A percentile compares a stretch with the other conserved stretches of the same genome.
Evolutionary conservation across 2,329 filamentous ascomycete species (phyloP).

Genomic region (Pseudogymnoascus sp.): DNA sequence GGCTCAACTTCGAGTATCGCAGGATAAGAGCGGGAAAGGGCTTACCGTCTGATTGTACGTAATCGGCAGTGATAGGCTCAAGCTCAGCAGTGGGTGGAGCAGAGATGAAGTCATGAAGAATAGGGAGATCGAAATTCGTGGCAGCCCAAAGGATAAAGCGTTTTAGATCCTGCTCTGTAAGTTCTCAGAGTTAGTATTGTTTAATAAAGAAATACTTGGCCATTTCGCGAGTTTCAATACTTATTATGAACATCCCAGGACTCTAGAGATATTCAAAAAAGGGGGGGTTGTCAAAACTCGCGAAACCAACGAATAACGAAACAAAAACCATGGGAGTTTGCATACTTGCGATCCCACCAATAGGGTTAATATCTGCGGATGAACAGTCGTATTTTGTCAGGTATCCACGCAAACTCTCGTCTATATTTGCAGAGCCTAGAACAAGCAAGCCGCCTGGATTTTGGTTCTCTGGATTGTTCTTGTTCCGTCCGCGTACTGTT

Average conservation of each 20-base stretch:
- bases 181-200: background rate
- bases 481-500: conserved; percentile 44
- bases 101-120: conserved; percentile 59
- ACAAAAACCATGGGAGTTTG: conserved; percentile 8
- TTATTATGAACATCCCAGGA: background rate
- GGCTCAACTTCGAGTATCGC: conserved; percentile 29
- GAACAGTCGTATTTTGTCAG: conserved; percentile 65
- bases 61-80: conserved; percentile 58
- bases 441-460: conserved; percentile 55
- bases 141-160: conserved; percentile 62
- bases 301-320: background rate
- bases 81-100: conserved; percentile 57
- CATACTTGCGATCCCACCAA: conserved; percentile 48
- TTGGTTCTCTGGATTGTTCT: conserved; percentile 13
- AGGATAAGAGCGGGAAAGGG: background rate
- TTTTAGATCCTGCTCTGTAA: conserved; percentile 41
- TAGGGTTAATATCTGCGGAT: conserved; percentile 47
- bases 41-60: conserved; percentile 39
- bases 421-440: conserved; percentile 62
- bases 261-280: background rate
- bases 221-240: background rate
- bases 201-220: background rate
- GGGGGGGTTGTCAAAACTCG: background rate
- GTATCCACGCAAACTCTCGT: conserved; percentile 47
- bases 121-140: conserved; percentile 53